These are phyloP conservation scores for Boletus insuetus DNA, from an alignment of 768 basidiomycete genomes.

Conservation along the genomic window DNA sequence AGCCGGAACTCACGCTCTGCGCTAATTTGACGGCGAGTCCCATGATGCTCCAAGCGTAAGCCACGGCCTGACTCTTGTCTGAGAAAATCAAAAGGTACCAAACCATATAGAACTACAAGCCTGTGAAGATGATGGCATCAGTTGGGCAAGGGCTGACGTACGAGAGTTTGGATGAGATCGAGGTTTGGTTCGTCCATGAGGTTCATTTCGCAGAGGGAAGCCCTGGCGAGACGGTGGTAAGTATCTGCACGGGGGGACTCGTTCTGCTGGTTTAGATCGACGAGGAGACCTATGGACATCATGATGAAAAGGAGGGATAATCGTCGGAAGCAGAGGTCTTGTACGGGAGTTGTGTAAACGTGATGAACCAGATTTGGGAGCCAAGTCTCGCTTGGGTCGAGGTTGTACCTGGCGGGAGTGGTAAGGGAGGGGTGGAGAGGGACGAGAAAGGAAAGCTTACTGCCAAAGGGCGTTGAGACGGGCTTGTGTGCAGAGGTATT, in stretches of 20 bases:
- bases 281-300: constrained; percentile 67
- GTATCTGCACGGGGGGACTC: constrained; percentile 59
- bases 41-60: constrained; percentile 76
- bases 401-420: constrained; percentile 49
- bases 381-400: constrained; percentile 69
- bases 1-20: constrained; percentile 53
- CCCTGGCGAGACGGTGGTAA: constrained; percentile 64
- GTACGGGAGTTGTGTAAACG: constrained; percentile 59
- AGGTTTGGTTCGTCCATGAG: constrained; percentile 75
- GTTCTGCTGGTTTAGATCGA: constrained; percentile 56
- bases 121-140: constrained; percentile 30
- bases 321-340: constrained; percentile 61
- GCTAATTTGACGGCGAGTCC: constrained; percentile 72
- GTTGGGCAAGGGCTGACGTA: constrained; percentile 29
- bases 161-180: constrained; percentile 66
- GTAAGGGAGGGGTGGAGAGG: neutral
- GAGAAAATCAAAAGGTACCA: constrained; percentile 76
- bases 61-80: constrained; percentile 68
- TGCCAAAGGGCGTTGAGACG: constrained; percentile 71
- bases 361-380: constrained; percentile 67
- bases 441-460: constrained; percentile 39
- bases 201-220: constrained; percentile 69
- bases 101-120: constrained; percentile 63
- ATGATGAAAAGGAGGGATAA: constrained; percentile 69
- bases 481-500: constrained; percentile 60